Base-by-base conservation (phyloP, 495 filamentous ascomycete species). In the Aspergillus olivimuriae region DNA sequence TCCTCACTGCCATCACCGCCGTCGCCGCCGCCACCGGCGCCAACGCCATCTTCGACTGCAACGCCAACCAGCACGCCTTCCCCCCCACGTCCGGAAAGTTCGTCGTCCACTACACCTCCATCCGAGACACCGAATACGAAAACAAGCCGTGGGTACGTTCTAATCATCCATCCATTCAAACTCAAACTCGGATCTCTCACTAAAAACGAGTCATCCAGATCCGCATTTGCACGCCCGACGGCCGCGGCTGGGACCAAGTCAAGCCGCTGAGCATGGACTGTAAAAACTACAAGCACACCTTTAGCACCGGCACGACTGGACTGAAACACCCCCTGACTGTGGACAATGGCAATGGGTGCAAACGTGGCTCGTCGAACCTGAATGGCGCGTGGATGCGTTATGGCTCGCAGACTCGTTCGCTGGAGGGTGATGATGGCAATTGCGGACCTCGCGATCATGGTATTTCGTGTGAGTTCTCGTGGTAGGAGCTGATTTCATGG, bases 21-120 rank as follows among this genome's bases (percentile, higher is more conserved):
- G 11, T 28, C 24, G 24, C 24, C 24, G 24, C 24, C 24, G 24
- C 24, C 11, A 28, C 24, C 11, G 24, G 24, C 24, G 34, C 34
- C 12, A 36, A 36, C 34, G 34, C 34, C 12, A 9, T 36, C 3
- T 36, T 36, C 34, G 34, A 36, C 34, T 36, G 34, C 7, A 36
- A 36, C 7, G 9, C n/a, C 7, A 19, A 36, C 34, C 34, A 36
- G 18, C 34, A 36, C 15, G 34, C 7, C 15, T 36, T 36, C 18
- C 14, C n/a, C 7, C 34, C 34, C 10, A 36, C 34, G 10, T 8
- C 2, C 17, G 34, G 34, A 9, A 36, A 36, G 34, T 36, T 36
- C 15, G 34, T 36, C 34, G 34, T 36, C 34, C 34, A 36, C 34
- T 36, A 16, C 34, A 36, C 34, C 18, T 36, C 34, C 2, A 2